Evolutionary conservation across 2,329 filamentous ascomycete species (phyloP), one percentile per base, ranked within the genome.

Genomic region (Fusarium nematophilum): DNA sequence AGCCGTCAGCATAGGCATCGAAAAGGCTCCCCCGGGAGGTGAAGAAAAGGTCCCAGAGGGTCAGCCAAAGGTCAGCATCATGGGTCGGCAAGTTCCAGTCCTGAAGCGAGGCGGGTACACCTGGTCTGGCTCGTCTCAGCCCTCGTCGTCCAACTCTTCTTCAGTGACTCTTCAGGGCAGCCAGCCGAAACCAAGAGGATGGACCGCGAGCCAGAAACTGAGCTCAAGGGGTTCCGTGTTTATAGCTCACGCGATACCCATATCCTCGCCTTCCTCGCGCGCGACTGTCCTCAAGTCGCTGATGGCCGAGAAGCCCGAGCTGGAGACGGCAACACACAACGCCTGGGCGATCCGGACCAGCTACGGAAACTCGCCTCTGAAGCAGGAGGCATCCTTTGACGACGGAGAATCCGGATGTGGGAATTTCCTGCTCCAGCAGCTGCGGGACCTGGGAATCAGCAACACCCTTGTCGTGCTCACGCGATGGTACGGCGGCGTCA

Each of bases 81-180:
- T 95, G 82, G 90, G 89, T 0, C 83, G 91, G 47, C 87, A 92
- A 45, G 79, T 96, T 11, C 82, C 84, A 4, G 90, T 95, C 1
- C 79, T 96, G 66, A 93, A 92, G 74, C 81, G 92, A 64, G 88
- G 90, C 72, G 91, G 90, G 2, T 95, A 95, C 71, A 79, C 71
- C 8, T 77, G 75, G 75, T 66, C 71, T 5, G 63, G 63, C 9
- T 61, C 62, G 15, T 55, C 59, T n/a, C 53, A 63, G 13, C 37
- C 48, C 11, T 17, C 52, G 5, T 59, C 62, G 9, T 59, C 68
- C n/a, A 55, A 46, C 2, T 47, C 66, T 30, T 53, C 65, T 13
- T 45, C 53, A 6, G 42, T 62, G 17, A 53, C 67, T 0, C 33
- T 67, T 9, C 57, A 52, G 27, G 53, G 37, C 36, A 65, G 34